A percentile compares a stretch with the other conserved stretches of the same genome.
phyloP scores from a whole-genome alignment of 345 rosid species.

The Gossypium herbaceum region DNA sequence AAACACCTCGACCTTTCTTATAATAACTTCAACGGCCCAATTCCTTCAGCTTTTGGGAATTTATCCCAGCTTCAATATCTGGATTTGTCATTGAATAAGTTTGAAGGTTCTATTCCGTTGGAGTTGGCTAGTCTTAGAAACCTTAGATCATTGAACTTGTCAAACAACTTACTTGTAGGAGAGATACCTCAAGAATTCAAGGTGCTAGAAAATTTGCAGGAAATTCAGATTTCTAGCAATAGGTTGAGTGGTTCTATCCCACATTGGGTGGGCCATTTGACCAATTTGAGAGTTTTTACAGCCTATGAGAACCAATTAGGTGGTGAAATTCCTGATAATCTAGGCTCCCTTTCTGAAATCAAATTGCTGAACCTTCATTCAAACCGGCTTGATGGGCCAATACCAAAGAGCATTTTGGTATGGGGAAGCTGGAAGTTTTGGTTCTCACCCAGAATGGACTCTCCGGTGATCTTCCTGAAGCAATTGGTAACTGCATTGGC shows the following conservation, averaged over 20 bases:
- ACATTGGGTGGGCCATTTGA: conserved; percentile 62
- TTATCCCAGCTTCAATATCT: conserved; percentile 65
- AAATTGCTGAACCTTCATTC: conserved; percentile 86
- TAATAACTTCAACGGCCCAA: conserved; percentile 62
- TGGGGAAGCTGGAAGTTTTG: conserved; percentile 77
- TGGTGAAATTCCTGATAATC: conserved; percentile 62
- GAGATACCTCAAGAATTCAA: conserved; percentile 54
- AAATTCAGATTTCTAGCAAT: conserved; percentile 71
- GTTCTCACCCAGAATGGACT: conserved; percentile 79
- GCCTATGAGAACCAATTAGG: conserved; percentile 62
- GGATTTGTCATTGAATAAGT: conserved; percentile 72
- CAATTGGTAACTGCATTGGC: conserved; percentile 63
- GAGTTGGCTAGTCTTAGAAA: conserved; percentile 59
- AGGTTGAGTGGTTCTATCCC: conserved; percentile 71
- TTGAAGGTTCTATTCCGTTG: conserved; percentile 56
- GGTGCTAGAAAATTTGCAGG: conserved; percentile 54
- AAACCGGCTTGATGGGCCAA: conserved; percentile 63
- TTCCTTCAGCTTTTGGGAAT: conserved; percentile 63
- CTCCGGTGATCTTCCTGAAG: conserved; percentile 65
- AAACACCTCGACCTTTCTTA: conserved; percentile 58
- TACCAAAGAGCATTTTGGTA: conserved; percentile 68
- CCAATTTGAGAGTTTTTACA: conserved; percentile 50
- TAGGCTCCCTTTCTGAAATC: conserved; percentile 67
- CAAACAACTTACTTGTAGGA: conserved; percentile 65
- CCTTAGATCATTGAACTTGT: conserved; percentile 55